A percentile compares a stretch with the other conserved stretches of the same genome.
phyloP scores from a whole-genome alignment of 2,329 filamentous ascomycete species.

The Cyphellophora attinorum region DNA sequence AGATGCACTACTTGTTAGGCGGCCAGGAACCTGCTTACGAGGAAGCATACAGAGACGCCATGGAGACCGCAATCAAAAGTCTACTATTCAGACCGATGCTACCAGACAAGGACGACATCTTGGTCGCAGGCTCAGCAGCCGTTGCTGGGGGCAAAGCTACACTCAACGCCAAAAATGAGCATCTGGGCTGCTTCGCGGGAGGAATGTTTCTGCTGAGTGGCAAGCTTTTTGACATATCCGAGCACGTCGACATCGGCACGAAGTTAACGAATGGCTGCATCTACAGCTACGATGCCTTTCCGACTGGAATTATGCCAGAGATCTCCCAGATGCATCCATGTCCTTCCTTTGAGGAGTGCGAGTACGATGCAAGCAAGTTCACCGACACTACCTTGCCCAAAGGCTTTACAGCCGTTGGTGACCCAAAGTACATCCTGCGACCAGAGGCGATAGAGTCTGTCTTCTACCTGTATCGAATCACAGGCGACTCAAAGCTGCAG shows the following conservation, averaged over 20 bases:
- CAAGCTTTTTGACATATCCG: constrained; percentile 38
- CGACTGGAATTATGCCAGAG: constrained; percentile 47
- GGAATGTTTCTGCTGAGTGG: constrained; percentile 47
- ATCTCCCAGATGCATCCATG: constrained; percentile 35
- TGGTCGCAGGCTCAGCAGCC: constrained; percentile 36
- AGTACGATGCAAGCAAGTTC: constrained; percentile 31
- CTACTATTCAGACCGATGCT: constrained; percentile 53
- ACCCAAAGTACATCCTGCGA: constrained; percentile 52
- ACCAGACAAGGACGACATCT: constrained; percentile 34
- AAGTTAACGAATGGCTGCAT: constrained; percentile 47
- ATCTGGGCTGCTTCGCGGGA: constrained; percentile 45
- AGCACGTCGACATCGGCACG: constrained; percentile 39
- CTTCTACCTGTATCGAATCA: constrained; percentile 51
- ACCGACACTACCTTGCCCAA: no score
- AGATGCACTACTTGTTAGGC: constrained; percentile 66
- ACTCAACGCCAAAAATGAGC: constrained; percentile 36
- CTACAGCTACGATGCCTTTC: constrained; percentile 42
- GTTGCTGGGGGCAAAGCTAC: constrained; percentile 23
- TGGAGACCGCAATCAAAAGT: constrained; percentile 59
- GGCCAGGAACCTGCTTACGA: constrained; percentile 56
- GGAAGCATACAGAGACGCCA: constrained; percentile 59
- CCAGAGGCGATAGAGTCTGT: constrained; percentile 53
- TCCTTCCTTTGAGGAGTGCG: constrained; percentile 42
- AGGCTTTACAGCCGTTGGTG: constrained; percentile 28
- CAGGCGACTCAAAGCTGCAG: constrained; percentile 39